Base-by-base conservation (phyloP, 2,329 filamentous ascomycete genomes). In the Cladosporium colombiae region DNA sequence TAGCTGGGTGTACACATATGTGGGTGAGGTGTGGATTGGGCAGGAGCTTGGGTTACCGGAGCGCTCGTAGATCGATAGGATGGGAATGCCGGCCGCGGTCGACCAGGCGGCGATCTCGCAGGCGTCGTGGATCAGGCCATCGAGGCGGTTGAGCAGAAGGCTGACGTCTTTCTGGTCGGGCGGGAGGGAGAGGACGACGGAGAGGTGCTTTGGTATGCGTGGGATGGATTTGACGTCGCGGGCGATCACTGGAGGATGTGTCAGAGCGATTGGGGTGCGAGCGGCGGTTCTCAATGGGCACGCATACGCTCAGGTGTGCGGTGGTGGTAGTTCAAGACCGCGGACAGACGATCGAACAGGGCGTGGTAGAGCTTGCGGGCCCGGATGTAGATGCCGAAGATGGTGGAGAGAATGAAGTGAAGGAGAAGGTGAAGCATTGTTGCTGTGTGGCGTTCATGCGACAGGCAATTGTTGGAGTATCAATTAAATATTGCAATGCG, bases 41-140 rank as follows among this genome's bases (percentile, higher is more conserved):
- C n/a, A n/a, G n/a, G n/a, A n/a, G n/a, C n/a, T n/a, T n/a, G 27
- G 27, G 27, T 3, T 83, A 96, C 93, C 94, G 68, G 89, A 95
- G 78, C 88, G 90, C 79, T 99, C 95, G 76, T 99, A 99, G 31
- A 99, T 84, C 58, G 93, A 97, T 70, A 99, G 81, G 77, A 89
- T 87, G 14, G 91, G 89, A 68, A 99, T 96, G 8, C 93, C 93
- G 27, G 92, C 91, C 74, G 92, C 92, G 31, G 92, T 89, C 76
- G 91, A 95, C 95, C 95, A 99, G 3, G 94, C 94, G 23, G 91
- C 89, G 68, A 99, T 86, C 77, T 99, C 95, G 49, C 93, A 91
- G 16, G 92, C 91, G 79, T 99, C 93, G 72, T 96, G 92, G 73
- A 98, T 88, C 67, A 99, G 80, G 27, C 89, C 87, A 73, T 97